Percentiles rank a stretch among this genome's conserved stretches.
These are phyloP conservation scores for Metschnikowia arizonensis DNA, from an alignment of 805 yeast species.

Conservation along the genomic window DNA sequence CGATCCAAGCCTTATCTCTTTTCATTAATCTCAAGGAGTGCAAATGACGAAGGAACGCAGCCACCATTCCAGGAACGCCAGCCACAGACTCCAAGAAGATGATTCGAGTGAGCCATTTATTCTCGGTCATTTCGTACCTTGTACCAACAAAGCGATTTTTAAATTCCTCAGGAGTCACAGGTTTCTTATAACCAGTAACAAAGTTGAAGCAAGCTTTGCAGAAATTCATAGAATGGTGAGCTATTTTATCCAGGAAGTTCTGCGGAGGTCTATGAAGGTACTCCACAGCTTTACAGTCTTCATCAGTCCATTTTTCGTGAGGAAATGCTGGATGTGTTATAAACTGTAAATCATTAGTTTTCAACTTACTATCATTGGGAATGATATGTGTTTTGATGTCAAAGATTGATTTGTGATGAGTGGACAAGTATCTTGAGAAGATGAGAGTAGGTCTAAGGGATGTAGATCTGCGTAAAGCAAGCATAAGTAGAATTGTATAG, in stretches of 20 bases:
- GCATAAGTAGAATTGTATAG: not conserved
- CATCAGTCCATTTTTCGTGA: conserved; percentile 30
- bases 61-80: conserved; percentile 79
- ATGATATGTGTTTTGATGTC: conserved; percentile 16
- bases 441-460: conserved; percentile 6
- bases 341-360: conserved; percentile 31
- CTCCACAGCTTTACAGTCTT: conserved; percentile 35
- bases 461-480: conserved; percentile 5
- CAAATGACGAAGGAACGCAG: conserved; percentile 66
- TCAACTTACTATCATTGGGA: conserved; percentile 12
- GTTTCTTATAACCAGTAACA: conserved; percentile 62
- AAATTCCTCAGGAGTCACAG: conserved; percentile 31
- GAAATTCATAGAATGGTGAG: conserved; percentile 42
- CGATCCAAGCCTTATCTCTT: conserved; percentile 72
- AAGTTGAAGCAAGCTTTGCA: conserved; percentile 54
- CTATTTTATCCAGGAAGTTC: conserved; percentile 48
- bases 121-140: conserved; percentile 52
- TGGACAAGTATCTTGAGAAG: conserved; percentile 2
- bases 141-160: conserved; percentile 33
- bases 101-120: conserved; percentile 59
- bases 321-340: conserved; percentile 40
- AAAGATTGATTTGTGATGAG: conserved; percentile 3
- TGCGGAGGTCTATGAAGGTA: conserved; percentile 51
- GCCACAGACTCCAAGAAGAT: conserved; percentile 69
- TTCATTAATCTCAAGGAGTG: conserved; percentile 57